Percentiles rank a stretch among this genome's conserved stretches.
Conservation (phyloP, 2,329 filamentous ascomycete species). For the Fusarium abutilonis region DNA sequence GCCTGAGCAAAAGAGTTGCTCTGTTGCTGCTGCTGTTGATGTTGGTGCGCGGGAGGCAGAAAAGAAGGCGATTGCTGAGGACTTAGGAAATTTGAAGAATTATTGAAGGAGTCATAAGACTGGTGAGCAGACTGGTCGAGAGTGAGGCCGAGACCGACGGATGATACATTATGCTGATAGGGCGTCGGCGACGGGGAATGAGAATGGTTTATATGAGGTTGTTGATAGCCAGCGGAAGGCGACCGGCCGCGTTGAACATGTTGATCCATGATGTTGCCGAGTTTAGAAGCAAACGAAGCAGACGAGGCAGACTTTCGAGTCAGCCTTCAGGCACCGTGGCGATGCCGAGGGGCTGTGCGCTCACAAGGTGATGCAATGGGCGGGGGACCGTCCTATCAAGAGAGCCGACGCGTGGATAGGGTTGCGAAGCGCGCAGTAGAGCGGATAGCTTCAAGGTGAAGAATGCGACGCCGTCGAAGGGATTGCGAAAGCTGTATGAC, state of each 20-base stretch:
- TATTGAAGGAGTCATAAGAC: conserved; percentile 54
- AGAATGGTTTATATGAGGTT: conserved; percentile 73
- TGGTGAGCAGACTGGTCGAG: conserved; percentile 61
- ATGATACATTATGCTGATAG: conserved; percentile 59
- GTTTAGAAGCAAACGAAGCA: conserved; percentile 47
- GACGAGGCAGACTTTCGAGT: conserved; percentile 58
- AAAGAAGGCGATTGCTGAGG: conserved; percentile 54
- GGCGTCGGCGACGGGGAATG: conserved; percentile 71
- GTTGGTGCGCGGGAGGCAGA: conserved; percentile 48
- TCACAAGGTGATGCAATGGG: conserved; percentile 46
- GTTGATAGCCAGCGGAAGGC: conserved; percentile 67
- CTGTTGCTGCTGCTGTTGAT: conserved; percentile 49
- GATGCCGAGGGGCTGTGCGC: conserved; percentile 56
- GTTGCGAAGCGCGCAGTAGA: conserved; percentile 38
- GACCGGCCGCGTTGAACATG: conserved; percentile 64
- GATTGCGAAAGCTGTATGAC: conserved; percentile 22
- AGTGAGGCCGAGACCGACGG: conserved; percentile 66
- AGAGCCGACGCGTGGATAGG: conserved; percentile 45
- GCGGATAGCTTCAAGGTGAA: conserved; percentile 30
- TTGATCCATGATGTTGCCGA: conserved; percentile 55
- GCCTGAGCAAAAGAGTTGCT: conserved; percentile 42
- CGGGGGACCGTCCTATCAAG: conserved; percentile 47
- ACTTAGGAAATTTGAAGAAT: conserved; percentile 60
- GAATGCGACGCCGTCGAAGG: conserved; percentile 34
- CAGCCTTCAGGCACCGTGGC: conserved; percentile 58